Conservation (phyloP, 2,329 filamentous ascomycete species). For the Alternaria arbusti region DNA sequence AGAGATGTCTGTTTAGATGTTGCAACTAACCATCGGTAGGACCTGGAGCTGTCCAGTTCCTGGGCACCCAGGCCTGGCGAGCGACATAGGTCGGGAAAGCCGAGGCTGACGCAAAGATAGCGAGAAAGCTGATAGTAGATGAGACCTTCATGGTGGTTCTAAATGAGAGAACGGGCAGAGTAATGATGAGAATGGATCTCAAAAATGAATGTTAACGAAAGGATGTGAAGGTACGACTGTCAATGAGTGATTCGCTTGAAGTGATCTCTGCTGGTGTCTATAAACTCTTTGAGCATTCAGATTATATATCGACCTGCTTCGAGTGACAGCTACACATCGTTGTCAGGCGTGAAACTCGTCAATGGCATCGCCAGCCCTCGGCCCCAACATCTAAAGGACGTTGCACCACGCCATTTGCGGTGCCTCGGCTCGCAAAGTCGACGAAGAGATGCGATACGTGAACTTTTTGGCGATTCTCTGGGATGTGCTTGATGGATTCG, state of each 20-base stretch:
- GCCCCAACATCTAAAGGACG: background rate
- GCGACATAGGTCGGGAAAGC: conserved; percentile 8
- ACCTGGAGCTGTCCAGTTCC: conserved; percentile 7
- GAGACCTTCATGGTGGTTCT: background rate
- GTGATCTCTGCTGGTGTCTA: background rate
- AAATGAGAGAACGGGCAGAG: background rate
- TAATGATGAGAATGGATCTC: background rate
- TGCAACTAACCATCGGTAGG: conserved; percentile 7
- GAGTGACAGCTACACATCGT: background rate
- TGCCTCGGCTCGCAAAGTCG: background rate
- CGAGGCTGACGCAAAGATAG: background rate
- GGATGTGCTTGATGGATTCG: background rate
- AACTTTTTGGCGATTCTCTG: background rate
- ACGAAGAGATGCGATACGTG: conserved; percentile 3
- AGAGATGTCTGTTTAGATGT: background rate
- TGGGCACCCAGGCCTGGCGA: conserved; percentile 7
- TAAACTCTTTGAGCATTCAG: background rate
- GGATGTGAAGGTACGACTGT: background rate
- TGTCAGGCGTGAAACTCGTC: background rate
- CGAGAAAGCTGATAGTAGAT: background rate
- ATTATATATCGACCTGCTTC: background rate
- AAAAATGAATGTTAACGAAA: background rate
- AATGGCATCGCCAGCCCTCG: background rate
- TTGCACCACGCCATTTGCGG: background rate
- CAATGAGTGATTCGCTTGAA: background rate